Percentiles rank a stretch among this genome's conserved stretches.
Conservation (phyloP, 2,329 filamentous ascomycete species). For the Colletotrichum orchidophilum region DNA sequence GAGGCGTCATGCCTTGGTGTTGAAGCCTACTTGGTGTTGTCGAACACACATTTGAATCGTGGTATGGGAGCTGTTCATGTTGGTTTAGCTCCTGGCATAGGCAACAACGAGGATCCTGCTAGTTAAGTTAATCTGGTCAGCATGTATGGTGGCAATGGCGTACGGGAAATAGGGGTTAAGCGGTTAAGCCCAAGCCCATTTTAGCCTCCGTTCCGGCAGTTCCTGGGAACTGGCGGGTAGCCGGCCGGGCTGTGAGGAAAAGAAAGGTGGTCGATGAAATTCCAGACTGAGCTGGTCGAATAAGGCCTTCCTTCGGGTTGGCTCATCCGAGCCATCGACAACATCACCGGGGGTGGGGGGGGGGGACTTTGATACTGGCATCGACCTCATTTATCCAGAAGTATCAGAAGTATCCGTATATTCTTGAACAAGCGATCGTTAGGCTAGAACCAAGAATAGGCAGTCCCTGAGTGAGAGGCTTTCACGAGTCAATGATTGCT, state of each 20-base stretch:
- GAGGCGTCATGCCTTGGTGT: not conserved
- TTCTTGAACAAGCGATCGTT: not conserved
- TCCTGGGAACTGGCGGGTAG: not conserved
- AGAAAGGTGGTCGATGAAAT: conserved; percentile 11
- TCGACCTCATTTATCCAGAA: conserved; percentile 17
- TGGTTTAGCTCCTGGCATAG: not conserved
- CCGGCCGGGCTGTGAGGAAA: not conserved
- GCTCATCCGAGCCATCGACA: not conserved
- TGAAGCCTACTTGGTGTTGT: not conserved
- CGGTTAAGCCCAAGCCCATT: not conserved
- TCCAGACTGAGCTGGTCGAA: conserved; percentile 15
- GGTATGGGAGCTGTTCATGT: not conserved
- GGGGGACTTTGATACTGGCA: conserved; percentile 11
- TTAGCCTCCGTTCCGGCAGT: not conserved
- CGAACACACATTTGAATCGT: not conserved
- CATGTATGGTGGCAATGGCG: not conserved
- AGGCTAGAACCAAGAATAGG: conserved; percentile 3
- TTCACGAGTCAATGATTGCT: conserved; percentile 17
- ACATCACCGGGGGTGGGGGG: conserved; percentile 7
- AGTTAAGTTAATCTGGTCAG: conserved; percentile 17
- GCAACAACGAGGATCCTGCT: not conserved
- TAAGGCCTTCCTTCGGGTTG: not conserved
- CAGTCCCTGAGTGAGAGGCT: conserved; percentile 2
- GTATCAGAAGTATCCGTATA: not conserved
- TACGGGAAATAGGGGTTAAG: conserved; percentile 3